A percentile compares a stretch with the other conserved stretches of the same genome.
Evolutionary conservation across 2,329 filamentous ascomycete species (phyloP).

Genomic region (Alternaria dauci): DNA sequence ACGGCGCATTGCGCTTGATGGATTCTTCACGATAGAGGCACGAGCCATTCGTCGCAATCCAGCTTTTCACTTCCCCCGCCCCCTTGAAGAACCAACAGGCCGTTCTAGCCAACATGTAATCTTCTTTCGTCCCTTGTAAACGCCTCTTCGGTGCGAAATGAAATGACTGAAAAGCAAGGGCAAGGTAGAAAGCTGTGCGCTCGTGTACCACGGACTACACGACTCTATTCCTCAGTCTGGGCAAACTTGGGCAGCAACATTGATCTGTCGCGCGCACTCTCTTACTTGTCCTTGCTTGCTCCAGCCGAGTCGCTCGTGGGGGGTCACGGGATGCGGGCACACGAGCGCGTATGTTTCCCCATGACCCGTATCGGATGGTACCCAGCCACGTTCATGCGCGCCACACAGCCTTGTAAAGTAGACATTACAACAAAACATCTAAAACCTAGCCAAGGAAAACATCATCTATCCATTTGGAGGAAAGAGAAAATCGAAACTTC

Average conservation of each 20-base stretch:
- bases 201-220: neutral
- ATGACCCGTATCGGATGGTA: neutral
- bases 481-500: neutral
- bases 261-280: no score
- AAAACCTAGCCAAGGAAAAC: neutral
- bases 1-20: neutral
- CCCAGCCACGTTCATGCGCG: neutral
- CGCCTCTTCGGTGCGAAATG: neutral
- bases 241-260: neutral
- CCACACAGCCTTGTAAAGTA: neutral
- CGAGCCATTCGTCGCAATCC: neutral
- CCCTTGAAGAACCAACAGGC: neutral
- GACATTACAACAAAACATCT: neutral
- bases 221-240: neutral
- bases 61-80: neutral
- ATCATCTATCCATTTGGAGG: neutral
- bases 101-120: neutral
- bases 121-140: neutral
- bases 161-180: neutral
- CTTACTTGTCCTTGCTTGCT: neutral
- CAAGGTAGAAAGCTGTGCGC: conserved; percentile 1
- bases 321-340: neutral
- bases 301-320: neutral
- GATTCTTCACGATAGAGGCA: neutral
- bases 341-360: neutral